Evolutionary conservation across 2,329 filamentous ascomycete genomes (phyloP).

Genomic region (Aspergillus ustus): DNA sequence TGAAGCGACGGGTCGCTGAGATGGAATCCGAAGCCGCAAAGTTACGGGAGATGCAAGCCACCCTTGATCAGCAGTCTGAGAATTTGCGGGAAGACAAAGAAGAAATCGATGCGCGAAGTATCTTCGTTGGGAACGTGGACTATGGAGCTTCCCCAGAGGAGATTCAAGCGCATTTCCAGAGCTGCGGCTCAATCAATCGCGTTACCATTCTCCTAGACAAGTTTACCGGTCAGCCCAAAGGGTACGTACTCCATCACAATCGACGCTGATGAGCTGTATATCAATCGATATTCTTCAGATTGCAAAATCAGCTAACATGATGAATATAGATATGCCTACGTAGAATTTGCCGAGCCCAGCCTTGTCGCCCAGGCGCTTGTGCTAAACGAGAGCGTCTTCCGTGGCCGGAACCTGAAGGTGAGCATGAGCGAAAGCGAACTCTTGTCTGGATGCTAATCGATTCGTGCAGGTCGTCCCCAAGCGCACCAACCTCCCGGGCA

Average conservation of each 20-base stretch:
- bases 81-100: slow-evolving; percentile 91
- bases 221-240: slow-evolving; percentile 98
- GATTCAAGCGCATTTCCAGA: slow-evolving; percentile 98
- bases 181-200: slow-evolving; percentile 94
- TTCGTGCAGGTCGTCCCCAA: slow-evolving; percentile 76
- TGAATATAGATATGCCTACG: slow-evolving; percentile 85
- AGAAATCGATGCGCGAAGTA: slow-evolving; percentile 90
- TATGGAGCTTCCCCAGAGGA: slow-evolving; percentile 97
- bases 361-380: slow-evolving; percentile 92
- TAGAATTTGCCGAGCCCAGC: slow-evolving; percentile 94
- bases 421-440: slow-evolving; percentile 20
- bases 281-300: slow-evolving; percentile 16
- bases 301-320: slow-evolving; percentile 22
- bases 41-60: slow-evolving; percentile 83
- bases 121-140: slow-evolving; percentile 98
- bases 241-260: slow-evolving; percentile 62
- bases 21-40: slow-evolving; percentile 91
- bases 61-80: slow-evolving; percentile 81
- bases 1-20: slow-evolving; percentile 85
- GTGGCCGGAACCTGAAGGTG: slow-evolving; percentile 94
- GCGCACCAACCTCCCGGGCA: slow-evolving; percentile 93
- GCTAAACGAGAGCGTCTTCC: slow-evolving; percentile 94
- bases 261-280: not conserved
- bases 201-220: slow-evolving; percentile 98
- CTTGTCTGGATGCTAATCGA: slow-evolving; percentile 22